A percentile compares a stretch with the other conserved stretches of the same genome.
phyloP scores from a whole-genome alignment of 148 eudicot species.

The Camellia lanceoleosa region DNA sequence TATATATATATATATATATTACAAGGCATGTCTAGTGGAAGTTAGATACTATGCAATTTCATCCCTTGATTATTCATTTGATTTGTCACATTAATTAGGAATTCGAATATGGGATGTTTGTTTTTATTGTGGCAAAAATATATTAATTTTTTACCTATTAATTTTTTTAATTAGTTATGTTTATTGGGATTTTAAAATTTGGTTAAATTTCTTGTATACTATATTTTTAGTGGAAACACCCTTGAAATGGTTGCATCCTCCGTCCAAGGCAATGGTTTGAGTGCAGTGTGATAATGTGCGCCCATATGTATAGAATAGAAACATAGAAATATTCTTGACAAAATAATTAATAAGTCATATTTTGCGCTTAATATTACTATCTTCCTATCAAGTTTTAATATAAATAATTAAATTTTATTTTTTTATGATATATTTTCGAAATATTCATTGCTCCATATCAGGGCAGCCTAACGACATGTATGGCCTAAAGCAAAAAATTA shows the following conservation, averaged over 20 bases:
- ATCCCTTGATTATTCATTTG: too few relatives aligned
- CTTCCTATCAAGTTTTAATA: too few relatives aligned
- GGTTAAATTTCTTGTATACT: background rate
- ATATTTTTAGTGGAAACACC: slow-evolving; percentile 9
- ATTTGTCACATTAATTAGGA: too few relatives aligned
- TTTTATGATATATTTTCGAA: too few relatives aligned
- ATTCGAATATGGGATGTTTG: background rate
- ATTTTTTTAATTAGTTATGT: background rate
- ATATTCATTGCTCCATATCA: too few relatives aligned
- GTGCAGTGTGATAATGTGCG: background rate
- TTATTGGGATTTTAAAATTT: background rate
- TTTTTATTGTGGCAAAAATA: background rate
- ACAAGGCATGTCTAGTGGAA: background rate
- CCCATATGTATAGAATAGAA: too few relatives aligned
- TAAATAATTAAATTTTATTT: too few relatives aligned
- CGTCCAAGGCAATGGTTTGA: background rate
- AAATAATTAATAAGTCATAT: too few relatives aligned
- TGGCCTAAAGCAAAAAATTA: too few relatives aligned
- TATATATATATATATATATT: background rate
- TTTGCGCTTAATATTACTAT: too few relatives aligned
- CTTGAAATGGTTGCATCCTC: slow-evolving; percentile 2
- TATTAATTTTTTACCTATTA: background rate
- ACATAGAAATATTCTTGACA: too few relatives aligned
- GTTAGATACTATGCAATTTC: background rate
- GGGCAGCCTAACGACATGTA: too few relatives aligned